Conservation (phyloP, 1,284 basidiomycete genomes). For the Sporisorium sorghi region DNA sequence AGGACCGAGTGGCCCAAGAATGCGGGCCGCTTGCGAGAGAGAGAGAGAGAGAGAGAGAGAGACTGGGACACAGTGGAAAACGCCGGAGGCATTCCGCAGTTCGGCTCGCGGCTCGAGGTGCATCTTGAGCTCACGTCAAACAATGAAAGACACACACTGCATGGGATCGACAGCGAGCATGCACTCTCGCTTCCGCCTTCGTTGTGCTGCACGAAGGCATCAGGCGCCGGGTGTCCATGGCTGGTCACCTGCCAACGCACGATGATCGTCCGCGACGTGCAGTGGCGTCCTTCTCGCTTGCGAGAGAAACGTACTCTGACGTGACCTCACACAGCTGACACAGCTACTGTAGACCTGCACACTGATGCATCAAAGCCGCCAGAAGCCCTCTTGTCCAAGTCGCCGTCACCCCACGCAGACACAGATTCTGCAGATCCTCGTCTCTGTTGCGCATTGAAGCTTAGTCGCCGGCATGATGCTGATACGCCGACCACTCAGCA, state of each 20-base stretch:
- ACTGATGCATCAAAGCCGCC: not conserved
- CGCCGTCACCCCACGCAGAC: not conserved
- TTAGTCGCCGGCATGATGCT: conserved; percentile 8
- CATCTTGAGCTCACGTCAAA: conserved; percentile 15
- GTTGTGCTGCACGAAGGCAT: not conserved
- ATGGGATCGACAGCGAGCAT: conserved; percentile 26
- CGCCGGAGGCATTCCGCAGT: conserved; percentile 25
- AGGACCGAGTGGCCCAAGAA: not conserved
- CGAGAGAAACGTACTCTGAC: not conserved
- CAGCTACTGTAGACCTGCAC: no score
- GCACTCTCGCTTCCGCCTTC: not conserved
- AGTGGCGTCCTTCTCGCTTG: conserved; percentile 5
- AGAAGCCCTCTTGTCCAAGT: not conserved
- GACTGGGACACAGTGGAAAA: conserved; percentile 6
- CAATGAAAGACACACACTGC: not conserved
- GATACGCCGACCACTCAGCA: not conserved
- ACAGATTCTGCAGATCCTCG: conserved; percentile 3
- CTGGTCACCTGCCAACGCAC: not conserved
- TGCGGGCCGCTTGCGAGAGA: conserved; percentile 1
- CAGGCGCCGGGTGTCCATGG: not conserved
- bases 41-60: no score
- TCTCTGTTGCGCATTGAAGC: not conserved
- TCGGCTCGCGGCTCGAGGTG: conserved; percentile 9
- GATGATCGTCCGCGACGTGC: conserved; percentile 3
- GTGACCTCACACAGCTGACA: not conserved